These are phyloP conservation scores for Plasmodium relictum DNA, from an alignment of 169 alveolate species.

Conservation along the genomic window DNA sequence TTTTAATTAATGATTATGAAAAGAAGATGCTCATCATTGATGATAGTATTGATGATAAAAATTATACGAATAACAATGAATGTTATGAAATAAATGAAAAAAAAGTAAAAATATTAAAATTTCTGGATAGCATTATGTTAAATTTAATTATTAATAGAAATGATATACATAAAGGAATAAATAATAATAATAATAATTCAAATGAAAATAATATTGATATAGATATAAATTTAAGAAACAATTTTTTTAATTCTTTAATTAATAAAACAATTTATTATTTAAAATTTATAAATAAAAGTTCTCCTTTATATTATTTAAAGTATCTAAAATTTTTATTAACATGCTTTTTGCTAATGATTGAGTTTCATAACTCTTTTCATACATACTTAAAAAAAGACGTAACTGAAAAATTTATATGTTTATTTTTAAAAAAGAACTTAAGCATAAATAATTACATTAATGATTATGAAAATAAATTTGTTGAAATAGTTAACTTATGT, in stretches of 20 bases:
- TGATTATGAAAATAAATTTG: conserved; percentile 19
- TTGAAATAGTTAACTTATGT: conserved; percentile 39
- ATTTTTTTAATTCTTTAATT: conserved; percentile 20
- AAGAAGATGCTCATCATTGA: background rate
- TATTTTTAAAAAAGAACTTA: conserved; percentile 35
- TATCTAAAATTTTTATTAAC: conserved; percentile 46
- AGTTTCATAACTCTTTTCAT: conserved; percentile 59
- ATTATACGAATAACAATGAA: background rate
- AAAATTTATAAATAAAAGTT: conserved; percentile 25
- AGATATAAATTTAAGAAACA: background rate
- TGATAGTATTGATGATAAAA: too few relatives aligned
- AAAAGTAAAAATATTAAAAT: conserved; percentile 43
- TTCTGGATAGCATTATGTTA: conserved; percentile 47
- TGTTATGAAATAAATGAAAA: conserved; percentile 12
- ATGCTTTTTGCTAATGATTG: conserved; percentile 32
- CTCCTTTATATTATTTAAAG: conserved; percentile 13
- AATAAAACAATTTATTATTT: conserved; percentile 33
- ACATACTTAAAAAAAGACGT: conserved; percentile 41
- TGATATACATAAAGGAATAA: conserved; percentile 13
- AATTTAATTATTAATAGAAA: conserved; percentile 43
- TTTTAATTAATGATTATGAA: conserved; percentile 22
- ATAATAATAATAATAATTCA: background rate
- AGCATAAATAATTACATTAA: conserved; percentile 17
- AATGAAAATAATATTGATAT: background rate
- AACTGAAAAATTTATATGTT: conserved; percentile 49